Conservation (phyloP, 192 early-diverging fungal genomes). For the Oehlia diaphana region DNA sequence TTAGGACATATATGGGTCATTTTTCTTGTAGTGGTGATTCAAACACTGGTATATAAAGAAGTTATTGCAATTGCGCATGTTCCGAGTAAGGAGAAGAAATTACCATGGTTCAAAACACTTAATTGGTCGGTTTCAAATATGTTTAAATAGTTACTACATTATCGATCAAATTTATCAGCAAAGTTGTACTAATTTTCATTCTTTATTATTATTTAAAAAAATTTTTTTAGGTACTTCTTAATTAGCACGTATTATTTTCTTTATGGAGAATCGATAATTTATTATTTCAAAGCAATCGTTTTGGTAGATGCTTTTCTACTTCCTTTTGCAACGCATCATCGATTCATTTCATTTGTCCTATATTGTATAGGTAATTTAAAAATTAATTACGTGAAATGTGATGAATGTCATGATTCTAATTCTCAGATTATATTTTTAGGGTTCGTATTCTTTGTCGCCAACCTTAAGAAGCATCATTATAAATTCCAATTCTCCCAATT, state of each 20-base stretch:
- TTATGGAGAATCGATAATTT: slow-evolving; percentile 91
- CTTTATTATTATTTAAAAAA: no score
- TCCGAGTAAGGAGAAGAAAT: slow-evolving; percentile 77
- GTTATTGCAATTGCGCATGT: slow-evolving; percentile 88
- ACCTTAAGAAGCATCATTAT: slow-evolving; percentile 91
- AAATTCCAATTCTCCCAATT: slow-evolving; percentile 96
- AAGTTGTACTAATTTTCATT: background rate
- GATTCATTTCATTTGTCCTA: slow-evolving; percentile 89
- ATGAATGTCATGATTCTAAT: background rate
- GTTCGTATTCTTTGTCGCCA: slow-evolving; percentile 92
- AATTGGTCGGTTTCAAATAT: slow-evolving; percentile 65
- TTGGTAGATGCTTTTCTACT: slow-evolving; percentile 83
- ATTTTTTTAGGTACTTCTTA: slow-evolving; percentile 73
- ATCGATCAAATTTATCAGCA: no score
- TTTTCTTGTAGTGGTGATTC: slow-evolving; percentile 79
- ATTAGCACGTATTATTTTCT: slow-evolving; percentile 89
- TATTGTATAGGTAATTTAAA: slow-evolving; percentile 70
- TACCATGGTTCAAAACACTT: slow-evolving; percentile 91
- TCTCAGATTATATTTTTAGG: slow-evolving; percentile 36
- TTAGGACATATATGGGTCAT: slow-evolving; percentile 86
- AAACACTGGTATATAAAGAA: slow-evolving; percentile 86
- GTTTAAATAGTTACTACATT: background rate
- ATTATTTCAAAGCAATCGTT: slow-evolving; percentile 81
- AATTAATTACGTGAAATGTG: background rate
- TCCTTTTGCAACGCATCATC: slow-evolving; percentile 88